Evolutionary conservation across 2,329 filamentous ascomycete species (phyloP), one percentile per base, ranked within the genome.

Genomic region (Fusarium cyanostomum): DNA sequence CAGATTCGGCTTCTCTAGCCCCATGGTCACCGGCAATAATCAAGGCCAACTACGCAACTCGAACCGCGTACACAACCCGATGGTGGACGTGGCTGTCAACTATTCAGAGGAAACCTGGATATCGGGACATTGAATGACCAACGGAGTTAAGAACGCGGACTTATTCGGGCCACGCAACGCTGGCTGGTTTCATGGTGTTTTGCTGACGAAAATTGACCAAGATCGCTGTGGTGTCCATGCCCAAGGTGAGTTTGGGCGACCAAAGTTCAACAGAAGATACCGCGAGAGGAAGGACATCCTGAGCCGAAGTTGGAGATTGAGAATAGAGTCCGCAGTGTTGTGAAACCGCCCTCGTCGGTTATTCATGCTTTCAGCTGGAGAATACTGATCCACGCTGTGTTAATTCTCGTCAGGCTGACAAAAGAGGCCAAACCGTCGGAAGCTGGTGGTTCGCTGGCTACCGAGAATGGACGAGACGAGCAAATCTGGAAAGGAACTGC

Each of bases 21-120:
- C 34, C 48, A 21, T 21, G 21, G 6, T 16, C 44, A 41, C 33
- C 18, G 13, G 10, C 35, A 26, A 38, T n/a, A 21, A 39, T 33
- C 34, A 27, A 34, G 24, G 5, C 21, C 45, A 48, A 15, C 27
- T 45, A 27, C 55, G 61, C 52, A 65, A 63, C 62, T 59, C 62
- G 48, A 65, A 59, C 62, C 62, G 57, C 39, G 33, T 27, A 49
- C 44, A 44, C 46, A 48, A 46, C 53, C 62, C 62, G 62, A 66
- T 34, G 62, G 62, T 12, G 62, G 62, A 66, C 62, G 63, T 59
- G 62, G 57, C 62, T 59, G 45, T 12, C 24, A 63, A 42, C 49
- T 55, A 33, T 45, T 35, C 11, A 55, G 8, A 37, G 18, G 15
- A 63, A 24, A 31, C 33, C 16, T 52, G 27, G 45, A 34, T 43